phyloP scores from a whole-genome alignment of 768 basidiomycete genomes.

The Lentinus brumalis region DNA sequence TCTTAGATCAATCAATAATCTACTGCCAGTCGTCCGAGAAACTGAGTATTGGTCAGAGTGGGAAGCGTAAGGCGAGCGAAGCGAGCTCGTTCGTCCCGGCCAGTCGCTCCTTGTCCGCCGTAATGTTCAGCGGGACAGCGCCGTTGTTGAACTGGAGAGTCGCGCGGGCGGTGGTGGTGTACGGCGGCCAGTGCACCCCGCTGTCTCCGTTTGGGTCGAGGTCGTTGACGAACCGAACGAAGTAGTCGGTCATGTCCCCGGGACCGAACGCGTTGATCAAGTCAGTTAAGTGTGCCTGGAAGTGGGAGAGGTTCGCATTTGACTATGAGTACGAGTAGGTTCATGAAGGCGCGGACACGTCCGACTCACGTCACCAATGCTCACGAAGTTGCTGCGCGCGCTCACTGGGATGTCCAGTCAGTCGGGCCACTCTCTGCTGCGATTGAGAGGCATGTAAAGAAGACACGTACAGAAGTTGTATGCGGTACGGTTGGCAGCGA shows the following conservation, averaged over 20 bases:
- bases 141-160: background rate
- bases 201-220: conserved; percentile 45
- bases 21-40: no score
- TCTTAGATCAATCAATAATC: no score
- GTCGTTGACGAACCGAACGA: conserved; percentile 45
- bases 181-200: conserved; percentile 22
- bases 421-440: no score
- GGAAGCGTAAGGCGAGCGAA: background rate
- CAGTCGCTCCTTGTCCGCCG: background rate
- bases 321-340: background rate
- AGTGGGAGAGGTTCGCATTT: background rate
- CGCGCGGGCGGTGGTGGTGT: background rate
- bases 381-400: conserved; percentile 12
- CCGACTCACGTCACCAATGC: conserved; percentile 3
- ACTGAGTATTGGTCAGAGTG: background rate
- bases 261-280: conserved; percentile 43
- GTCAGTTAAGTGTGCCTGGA: conserved; percentile 49
- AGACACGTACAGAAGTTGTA: conserved; percentile 25
- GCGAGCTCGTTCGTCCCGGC: background rate
- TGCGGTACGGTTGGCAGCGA: conserved; percentile 19
- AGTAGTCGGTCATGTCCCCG: conserved; percentile 47
- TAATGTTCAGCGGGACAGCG: background rate
- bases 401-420: conserved; percentile 4
- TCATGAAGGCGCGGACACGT: background rate
- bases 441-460: no score